Evolutionary conservation across 345 rosid species (phyloP).

Genomic region (Citrus hindsii): DNA sequence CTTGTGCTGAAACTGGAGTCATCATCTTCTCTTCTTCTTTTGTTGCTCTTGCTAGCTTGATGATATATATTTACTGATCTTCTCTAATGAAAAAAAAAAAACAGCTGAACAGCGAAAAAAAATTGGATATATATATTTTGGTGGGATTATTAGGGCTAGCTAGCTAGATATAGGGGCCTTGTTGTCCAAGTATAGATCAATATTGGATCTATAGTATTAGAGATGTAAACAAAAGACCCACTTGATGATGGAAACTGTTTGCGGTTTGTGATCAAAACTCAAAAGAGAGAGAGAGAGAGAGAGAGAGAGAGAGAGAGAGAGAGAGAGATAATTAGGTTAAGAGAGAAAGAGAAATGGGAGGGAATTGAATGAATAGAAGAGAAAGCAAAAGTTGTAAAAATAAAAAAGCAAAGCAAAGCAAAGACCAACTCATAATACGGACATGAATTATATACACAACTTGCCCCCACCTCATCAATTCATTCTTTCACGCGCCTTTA

Average conservation of each 20-base stretch:
- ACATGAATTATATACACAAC: slow-evolving; percentile 42
- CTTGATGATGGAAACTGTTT: neutral
- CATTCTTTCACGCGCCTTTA: slow-evolving; percentile 19
- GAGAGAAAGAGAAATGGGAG: slow-evolving; percentile 19
- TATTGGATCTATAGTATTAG: neutral
- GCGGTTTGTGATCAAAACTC: neutral
- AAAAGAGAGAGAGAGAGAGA: neutral
- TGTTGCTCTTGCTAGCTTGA: neutral
- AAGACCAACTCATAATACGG: slow-evolving; percentile 31
- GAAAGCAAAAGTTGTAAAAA: slow-evolving; percentile 43
- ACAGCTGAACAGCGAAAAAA: neutral
- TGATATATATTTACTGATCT: neutral
- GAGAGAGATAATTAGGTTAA: neutral
- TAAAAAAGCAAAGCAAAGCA: slow-evolving; percentile 7
- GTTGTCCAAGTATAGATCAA: neutral
- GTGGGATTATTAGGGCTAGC: neutral
- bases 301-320: slow-evolving; percentile 6
- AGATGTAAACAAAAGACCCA: neutral
- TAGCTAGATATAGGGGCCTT: neutral
- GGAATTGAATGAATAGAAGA: slow-evolving; percentile 22
- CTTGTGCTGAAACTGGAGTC: slow-evolving; percentile 43
- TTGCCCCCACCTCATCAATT: slow-evolving; percentile 18
- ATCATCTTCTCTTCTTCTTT: slow-evolving; percentile 20
- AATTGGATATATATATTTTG: neutral
- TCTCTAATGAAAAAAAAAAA: neutral